Base-by-base conservation (phyloP, 2,329 filamentous ascomycete genomes). In the Penicillium sp. region DNA sequence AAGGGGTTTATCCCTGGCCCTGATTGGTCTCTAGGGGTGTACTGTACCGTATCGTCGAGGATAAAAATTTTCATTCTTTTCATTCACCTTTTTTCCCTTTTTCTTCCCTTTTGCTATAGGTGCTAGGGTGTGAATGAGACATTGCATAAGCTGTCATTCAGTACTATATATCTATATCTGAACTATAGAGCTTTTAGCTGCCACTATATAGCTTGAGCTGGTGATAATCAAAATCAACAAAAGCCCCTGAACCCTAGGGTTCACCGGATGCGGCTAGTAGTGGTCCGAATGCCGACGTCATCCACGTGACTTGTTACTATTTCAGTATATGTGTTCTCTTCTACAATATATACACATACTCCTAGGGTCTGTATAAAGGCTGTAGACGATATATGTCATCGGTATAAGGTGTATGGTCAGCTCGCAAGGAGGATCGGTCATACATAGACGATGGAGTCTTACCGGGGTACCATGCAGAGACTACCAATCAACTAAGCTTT, bases 251-350 rank as follows among this genome's bases (percentile, higher is more conserved):
- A 31, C 54, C 51, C 55, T 57, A 56, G 55, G 55, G 53, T 55
- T 57, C 26, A 29, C 54, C 37, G 41, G 47, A 55, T 51, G 16
- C 55, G 42, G 55, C 26, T 54, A 59, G 55, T 29, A 41, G 51
- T 39, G 16, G 39, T 38, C 48, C 45, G 44, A 55, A 34, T 52
- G 46, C 45, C 42, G 41, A 56, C 52, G 56, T 55, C 56, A 53
- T 26, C 6, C 56, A 59, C 52, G 52, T 56, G 49, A 50, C 28
- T n/a, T 1, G 3, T 1, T 31, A 11, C n/a, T 29, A 29, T 36
- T 24, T 20, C 35, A 20, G 22, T 37, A 37, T 37, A 20, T n/a
- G 35, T 37, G 31, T 34, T 34, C 31, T 34, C 11, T 34, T 34
- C 31, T 8, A 34, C 9, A 20, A 20, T 20, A 20, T 20, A 20